A percentile compares a stretch with the other conserved stretches of the same genome.
phyloP scores from a whole-genome alignment of 2,329 filamentous ascomycete genomes.

The Alternaria novae-zelandiae region DNA sequence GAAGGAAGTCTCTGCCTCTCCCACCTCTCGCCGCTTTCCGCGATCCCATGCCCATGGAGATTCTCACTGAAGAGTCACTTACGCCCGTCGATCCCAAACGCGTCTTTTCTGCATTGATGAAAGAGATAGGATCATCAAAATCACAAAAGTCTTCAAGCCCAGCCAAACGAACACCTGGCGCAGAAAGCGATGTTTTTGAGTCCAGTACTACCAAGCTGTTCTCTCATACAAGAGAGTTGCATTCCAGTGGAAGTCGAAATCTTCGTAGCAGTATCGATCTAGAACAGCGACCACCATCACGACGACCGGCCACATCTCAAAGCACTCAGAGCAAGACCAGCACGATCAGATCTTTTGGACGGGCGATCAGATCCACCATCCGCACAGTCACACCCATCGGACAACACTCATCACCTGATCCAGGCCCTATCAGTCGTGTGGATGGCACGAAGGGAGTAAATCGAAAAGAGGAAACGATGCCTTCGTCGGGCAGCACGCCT shows the following conservation, averaged over 20 bases:
- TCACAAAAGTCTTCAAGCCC: neutral
- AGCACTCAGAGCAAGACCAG: conserved; percentile 31
- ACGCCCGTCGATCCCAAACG: conserved; percentile 43
- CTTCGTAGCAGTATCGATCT: conserved; percentile 6
- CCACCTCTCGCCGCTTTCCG: conserved; percentile 35
- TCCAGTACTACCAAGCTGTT: conserved; percentile 29
- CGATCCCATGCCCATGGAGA: conserved; percentile 42
- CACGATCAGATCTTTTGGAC: conserved; percentile 36
- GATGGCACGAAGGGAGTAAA: conserved; percentile 13
- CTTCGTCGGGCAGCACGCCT: conserved; percentile 6
- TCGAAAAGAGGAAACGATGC: conserved; percentile 8
- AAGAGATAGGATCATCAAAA: conserved; percentile 37
- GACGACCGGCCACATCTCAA: conserved; percentile 15
- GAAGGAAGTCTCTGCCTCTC: conserved; percentile 27
- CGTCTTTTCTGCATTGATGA: conserved; percentile 46
- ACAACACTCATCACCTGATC: conserved; percentile 9
- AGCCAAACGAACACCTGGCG: conserved; percentile 16
- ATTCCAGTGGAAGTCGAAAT: conserved; percentile 21
- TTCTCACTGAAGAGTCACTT: conserved; percentile 29
- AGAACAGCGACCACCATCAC: conserved; percentile 17
- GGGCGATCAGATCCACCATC: conserved; percentile 45
- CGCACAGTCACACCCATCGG: conserved; percentile 45
- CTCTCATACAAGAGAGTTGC: conserved; percentile 7
- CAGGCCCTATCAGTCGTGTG: conserved; percentile 11
- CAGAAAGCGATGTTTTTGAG: conserved; percentile 37